Conservation (phyloP, 495 filamentous ascomycete species). For the Neurospora sp. region DNA sequence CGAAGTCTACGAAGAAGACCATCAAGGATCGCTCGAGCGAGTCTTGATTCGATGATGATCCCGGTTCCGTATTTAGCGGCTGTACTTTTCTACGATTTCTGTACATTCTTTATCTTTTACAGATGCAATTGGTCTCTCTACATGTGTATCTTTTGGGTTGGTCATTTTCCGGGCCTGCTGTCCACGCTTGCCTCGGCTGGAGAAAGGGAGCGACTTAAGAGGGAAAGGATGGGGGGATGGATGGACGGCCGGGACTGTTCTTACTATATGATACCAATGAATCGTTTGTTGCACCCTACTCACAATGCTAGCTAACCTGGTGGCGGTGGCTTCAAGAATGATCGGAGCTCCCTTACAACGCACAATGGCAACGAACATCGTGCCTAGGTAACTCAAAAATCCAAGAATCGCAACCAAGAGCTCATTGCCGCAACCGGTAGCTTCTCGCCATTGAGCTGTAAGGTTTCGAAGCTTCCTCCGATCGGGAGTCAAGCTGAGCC, state of each 20-base stretch:
- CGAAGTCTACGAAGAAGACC: slow-evolving; percentile 59
- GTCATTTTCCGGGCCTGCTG: not conserved
- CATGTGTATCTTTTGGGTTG: not conserved
- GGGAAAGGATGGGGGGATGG: not conserved
- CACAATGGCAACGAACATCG: not conserved
- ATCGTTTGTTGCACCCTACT: not conserved
- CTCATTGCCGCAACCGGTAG: not conserved
- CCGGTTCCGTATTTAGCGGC: not conserved
- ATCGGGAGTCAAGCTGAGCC: not conserved
- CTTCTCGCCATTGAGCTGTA: not conserved
- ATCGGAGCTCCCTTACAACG: not conserved
- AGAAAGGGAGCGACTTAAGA: not conserved
- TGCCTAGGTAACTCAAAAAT: not conserved
- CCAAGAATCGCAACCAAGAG: not conserved
- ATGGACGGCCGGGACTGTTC: not conserved
- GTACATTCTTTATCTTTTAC: not conserved
- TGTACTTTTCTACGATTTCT: not conserved
- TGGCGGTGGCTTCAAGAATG: not conserved
- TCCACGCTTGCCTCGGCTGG: not conserved
- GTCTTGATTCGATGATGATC: slow-evolving; percentile 1
- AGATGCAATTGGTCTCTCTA: not conserved
- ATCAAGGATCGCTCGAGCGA: slow-evolving; percentile 8
- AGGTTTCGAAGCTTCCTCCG: not conserved
- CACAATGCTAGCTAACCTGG: not conserved
- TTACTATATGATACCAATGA: not conserved